Evolutionary conservation across 1,284 basidiomycete genomes (phyloP).

Genomic region (Polyporus tsugae): DNA sequence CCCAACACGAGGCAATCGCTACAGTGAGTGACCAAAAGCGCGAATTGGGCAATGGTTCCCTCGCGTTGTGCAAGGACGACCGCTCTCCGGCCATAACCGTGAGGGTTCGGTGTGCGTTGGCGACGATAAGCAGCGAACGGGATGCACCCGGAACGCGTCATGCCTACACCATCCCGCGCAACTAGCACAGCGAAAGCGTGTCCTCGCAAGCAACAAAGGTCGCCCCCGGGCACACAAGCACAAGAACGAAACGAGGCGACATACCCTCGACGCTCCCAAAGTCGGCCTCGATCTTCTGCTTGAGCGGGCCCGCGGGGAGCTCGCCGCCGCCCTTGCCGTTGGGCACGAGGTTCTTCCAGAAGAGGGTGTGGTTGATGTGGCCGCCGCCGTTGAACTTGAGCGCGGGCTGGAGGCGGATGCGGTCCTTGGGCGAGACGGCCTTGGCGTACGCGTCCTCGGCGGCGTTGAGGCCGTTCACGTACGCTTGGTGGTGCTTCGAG

Average conservation of each 20-base stretch:
- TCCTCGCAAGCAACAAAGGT: not conserved
- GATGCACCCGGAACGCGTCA: not conserved
- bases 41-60: too few relatives aligned
- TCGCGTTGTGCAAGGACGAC: too few relatives aligned
- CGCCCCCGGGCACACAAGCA: not conserved
- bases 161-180: not conserved
- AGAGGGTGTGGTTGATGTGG: slow-evolving; percentile 92
- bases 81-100: not conserved
- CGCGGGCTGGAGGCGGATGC: slow-evolving; percentile 79
- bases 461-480: slow-evolving; percentile 78
- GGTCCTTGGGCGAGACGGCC: slow-evolving; percentile 72
- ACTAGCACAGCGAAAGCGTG: not conserved
- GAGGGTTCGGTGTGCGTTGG: not conserved
- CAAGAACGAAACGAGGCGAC: slow-evolving; percentile 15
- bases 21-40: too few relatives aligned
- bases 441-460: slow-evolving; percentile 80
- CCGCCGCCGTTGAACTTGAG: slow-evolving; percentile 79
- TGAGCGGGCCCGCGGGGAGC: slow-evolving; percentile 71
- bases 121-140: not conserved
- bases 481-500: slow-evolving; percentile 87
- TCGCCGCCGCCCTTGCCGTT: slow-evolving; percentile 64
- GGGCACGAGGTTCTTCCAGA: slow-evolving; percentile 89
- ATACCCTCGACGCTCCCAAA: slow-evolving; percentile 77
- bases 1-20: not conserved
- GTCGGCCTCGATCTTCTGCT: slow-evolving; percentile 66